A percentile compares a stretch with the other conserved stretches of the same genome.
These are phyloP conservation scores for Lactarius psammicola DNA, from an alignment of 768 basidiomycete genomes.

Conservation along the genomic window DNA sequence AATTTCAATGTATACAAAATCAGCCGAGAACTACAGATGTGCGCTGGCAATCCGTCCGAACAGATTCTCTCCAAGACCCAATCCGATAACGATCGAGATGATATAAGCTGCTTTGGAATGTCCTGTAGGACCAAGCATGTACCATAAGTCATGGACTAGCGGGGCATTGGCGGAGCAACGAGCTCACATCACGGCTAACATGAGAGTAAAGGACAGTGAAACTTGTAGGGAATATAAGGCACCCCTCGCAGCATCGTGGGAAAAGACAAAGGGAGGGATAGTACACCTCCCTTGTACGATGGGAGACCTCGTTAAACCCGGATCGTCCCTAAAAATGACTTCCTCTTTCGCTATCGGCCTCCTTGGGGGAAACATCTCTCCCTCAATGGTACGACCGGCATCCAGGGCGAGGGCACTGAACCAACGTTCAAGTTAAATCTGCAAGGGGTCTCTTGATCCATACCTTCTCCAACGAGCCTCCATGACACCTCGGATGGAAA, in stretches of 20 bases:
- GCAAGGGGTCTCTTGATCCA: not conserved
- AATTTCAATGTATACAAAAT: not conserved
- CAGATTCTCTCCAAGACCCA: conserved; percentile 70
- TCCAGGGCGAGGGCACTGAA: conserved; percentile 2
- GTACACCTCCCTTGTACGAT: conserved; percentile 36
- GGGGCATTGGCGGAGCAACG: conserved; percentile 20
- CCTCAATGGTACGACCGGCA: not conserved
- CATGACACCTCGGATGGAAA: conserved; percentile 51
- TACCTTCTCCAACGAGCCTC: conserved; percentile 65
- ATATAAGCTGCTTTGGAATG: conserved; percentile 78
- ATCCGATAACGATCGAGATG: conserved; percentile 66
- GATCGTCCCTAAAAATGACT: not conserved
- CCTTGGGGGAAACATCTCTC: not conserved
- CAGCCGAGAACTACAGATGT: conserved; percentile 11
- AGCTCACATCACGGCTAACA: conserved; percentile 78
- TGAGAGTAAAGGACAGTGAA: conserved; percentile 63
- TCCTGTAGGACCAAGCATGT: conserved; percentile 48
- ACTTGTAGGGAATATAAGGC: conserved; percentile 61
- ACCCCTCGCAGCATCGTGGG: conserved; percentile 74
- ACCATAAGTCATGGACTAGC: conserved; percentile 22
- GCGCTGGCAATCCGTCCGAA: conserved; percentile 54
- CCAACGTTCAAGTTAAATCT: not conserved
- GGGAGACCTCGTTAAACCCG: not conserved
- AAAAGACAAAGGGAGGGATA: conserved; percentile 60
- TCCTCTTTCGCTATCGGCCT: not conserved